A percentile compares a stretch with the other conserved stretches of the same genome.
Evolutionary conservation across 148 eudicot genomes (phyloP).

Genomic region (Camellia lanceoleosa): DNA sequence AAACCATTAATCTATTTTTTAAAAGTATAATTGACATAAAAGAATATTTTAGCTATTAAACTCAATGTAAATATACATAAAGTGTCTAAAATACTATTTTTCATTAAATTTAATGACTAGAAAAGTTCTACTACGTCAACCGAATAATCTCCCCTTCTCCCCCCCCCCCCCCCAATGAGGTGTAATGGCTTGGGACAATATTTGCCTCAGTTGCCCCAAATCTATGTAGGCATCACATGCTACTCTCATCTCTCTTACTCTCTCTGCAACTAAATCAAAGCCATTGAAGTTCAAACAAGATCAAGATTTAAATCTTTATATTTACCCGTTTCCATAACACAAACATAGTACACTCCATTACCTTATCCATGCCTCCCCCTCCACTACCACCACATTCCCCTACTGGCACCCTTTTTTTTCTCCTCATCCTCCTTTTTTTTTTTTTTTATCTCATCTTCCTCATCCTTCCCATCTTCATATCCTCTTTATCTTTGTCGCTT

Average conservation of each 20-base stretch:
- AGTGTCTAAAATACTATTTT: too few relatives aligned
- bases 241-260: conserved; percentile 10
- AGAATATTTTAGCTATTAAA: too few relatives aligned
- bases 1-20: too few relatives aligned
- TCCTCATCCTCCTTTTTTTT: not conserved
- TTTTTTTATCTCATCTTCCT: not conserved
- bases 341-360: not conserved
- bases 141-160: too few relatives aligned
- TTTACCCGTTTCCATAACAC: conserved; percentile 2
- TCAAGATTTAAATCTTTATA: conserved; percentile 20
- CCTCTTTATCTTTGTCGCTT: not conserved
- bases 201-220: too few relatives aligned
- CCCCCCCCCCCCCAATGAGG: too few relatives aligned
- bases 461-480: not conserved
- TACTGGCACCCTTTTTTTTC: conserved; percentile 2
- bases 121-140: too few relatives aligned
- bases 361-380: conserved; percentile 25
- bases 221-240: conserved; percentile 34
- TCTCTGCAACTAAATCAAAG: not conserved
- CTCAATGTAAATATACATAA: too few relatives aligned
- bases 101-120: too few relatives aligned
- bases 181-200: too few relatives aligned
- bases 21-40: too few relatives aligned
- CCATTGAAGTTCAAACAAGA: not conserved
- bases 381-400: conserved; percentile 3